These are phyloP conservation scores for Aspergillus candidus DNA, from an alignment of 2,329 filamentous ascomycete genomes.

Conservation along the genomic window DNA sequence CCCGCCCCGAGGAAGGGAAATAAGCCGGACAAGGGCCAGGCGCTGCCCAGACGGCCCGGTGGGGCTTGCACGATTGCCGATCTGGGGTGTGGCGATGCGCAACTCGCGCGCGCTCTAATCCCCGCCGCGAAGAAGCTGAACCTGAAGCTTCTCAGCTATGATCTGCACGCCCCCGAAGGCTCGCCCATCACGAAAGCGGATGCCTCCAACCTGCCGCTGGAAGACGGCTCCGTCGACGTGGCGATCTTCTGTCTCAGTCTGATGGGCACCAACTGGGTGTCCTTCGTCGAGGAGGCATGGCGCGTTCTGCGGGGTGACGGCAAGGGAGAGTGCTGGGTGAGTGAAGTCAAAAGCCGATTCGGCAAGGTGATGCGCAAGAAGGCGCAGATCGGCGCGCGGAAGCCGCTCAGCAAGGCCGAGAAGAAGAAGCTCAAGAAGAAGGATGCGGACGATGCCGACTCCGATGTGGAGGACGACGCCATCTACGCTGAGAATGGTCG, in stretches of 20 bases:
- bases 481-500: conserved; percentile 46
- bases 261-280: conserved; percentile 98
- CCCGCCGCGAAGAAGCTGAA: conserved; percentile 59
- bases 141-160: conserved; percentile 74
- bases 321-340: conserved; percentile 82
- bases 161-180: conserved; percentile 67
- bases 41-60: conserved; percentile 63
- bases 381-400: conserved; percentile 33
- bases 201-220: conserved; percentile 74
- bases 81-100: conserved; percentile 87
- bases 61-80: conserved; percentile 77
- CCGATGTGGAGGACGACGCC: conserved; percentile 45
- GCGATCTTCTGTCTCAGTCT: conserved; percentile 93
- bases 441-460: conserved; percentile 40
- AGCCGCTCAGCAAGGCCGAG: conserved; percentile 36
- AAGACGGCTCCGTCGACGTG: conserved; percentile 70
- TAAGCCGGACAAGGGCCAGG: conserved; percentile 29
- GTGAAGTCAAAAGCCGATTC: conserved; percentile 94
- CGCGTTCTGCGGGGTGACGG: conserved; percentile 83
- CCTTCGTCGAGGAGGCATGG: conserved; percentile 94
- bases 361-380: conserved; percentile 50
- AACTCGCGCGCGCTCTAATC: conserved; percentile 62
- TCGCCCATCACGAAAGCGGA: conserved; percentile 80
- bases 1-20: conserved; percentile 38
- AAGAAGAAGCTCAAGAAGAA: conserved; percentile 42